These are phyloP conservation scores for Hypoxylon sp. DNA, from an alignment of 2,329 filamentous ascomycete genomes.

Conservation along the genomic window DNA sequence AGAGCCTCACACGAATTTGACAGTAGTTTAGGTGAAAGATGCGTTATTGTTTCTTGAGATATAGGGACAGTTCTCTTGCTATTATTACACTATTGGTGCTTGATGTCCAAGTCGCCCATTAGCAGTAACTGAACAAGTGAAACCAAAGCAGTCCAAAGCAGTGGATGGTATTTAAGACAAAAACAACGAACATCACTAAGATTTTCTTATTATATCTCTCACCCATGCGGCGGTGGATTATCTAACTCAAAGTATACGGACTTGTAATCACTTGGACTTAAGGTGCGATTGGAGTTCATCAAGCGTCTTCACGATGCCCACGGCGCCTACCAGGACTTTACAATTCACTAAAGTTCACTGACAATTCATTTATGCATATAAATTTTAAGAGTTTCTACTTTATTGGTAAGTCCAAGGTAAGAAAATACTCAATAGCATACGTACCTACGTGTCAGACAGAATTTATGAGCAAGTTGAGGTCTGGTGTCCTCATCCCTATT, in stretches of 20 bases:
- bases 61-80: neutral
- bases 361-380: neutral
- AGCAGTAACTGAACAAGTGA: neutral
- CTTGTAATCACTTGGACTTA: no score
- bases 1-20: constrained; percentile 27
- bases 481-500: neutral
- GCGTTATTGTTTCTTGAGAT: constrained; percentile 1
- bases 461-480: neutral
- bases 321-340: neutral
- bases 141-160: neutral
- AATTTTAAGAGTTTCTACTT: neutral
- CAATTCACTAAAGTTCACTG: neutral
- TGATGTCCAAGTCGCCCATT: neutral
- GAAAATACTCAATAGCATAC: neutral
- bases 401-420: neutral
- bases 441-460: neutral
- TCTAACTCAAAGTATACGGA: neutral
- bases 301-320: neutral
- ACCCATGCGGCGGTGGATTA: neutral
- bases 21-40: neutral
- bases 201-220: neutral
- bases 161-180: neutral
- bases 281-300: neutral
- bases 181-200: neutral
- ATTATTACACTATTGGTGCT: neutral